Conservation (phyloP, 2,329 filamentous ascomycete species). For the Dendrostoma leiphaemia region DNA sequence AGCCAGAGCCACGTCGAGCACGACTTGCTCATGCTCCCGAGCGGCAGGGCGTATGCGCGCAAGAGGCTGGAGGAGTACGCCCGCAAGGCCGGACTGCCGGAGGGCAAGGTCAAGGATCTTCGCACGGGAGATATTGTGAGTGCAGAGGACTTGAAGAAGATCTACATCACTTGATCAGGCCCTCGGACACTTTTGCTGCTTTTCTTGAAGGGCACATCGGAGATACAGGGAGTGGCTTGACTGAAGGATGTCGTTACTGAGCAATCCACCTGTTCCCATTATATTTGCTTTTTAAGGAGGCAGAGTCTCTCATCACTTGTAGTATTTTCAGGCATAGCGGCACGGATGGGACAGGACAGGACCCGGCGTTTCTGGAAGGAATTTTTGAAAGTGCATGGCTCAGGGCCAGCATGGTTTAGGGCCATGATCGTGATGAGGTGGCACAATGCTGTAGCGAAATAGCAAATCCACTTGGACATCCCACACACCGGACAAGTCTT, state of each 20-base stretch:
- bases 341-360: not conserved
- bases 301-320: not conserved
- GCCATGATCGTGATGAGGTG: not conserved
- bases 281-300: not conserved
- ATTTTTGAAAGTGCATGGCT: not conserved
- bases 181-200: too few relatives aligned
- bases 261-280: not conserved
- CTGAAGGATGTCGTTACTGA: not conserved
- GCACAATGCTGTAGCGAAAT: not conserved
- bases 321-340: slow-evolving; percentile 14
- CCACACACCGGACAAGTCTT: too few relatives aligned
- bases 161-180: slow-evolving; percentile 76
- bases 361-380: not conserved
- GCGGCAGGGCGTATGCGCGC: slow-evolving; percentile 79
- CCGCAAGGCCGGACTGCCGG: slow-evolving; percentile 69
- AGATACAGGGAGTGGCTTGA: not conserved
- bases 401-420: not conserved
- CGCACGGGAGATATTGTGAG: slow-evolving; percentile 69
- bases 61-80: slow-evolving; percentile 73
- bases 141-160: slow-evolving; percentile 70
- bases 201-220: not conserved
- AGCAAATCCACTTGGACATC: not conserved
- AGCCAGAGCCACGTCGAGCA: slow-evolving; percentile 89
- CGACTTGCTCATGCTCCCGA: slow-evolving; percentile 83
- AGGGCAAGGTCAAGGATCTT: slow-evolving; percentile 72